Conservation (phyloP, 441 rosid species). For the Euphorbia celastroides region DNA sequence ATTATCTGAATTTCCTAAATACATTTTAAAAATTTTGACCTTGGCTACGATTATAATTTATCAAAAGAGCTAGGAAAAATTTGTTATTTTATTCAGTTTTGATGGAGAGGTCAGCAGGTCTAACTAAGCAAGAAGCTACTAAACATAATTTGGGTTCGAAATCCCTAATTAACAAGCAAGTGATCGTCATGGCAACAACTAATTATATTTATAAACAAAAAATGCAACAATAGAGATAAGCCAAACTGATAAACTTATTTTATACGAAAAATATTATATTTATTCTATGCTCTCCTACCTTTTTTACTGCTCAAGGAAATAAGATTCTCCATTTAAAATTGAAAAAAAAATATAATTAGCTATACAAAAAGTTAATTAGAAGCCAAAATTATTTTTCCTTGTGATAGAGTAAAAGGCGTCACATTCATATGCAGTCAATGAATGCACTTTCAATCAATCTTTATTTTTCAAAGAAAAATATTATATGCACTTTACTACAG, state of each 20-base stretch:
- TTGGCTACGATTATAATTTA: background rate
- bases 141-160: background rate
- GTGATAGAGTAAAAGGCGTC: background rate
- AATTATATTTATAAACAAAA: background rate
- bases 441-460: background rate
- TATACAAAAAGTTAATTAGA: background rate
- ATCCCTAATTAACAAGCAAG: background rate
- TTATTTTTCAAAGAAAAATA: background rate
- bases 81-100: too few species aligned
- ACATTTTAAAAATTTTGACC: slow-evolving; percentile 1
- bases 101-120: too few species aligned
- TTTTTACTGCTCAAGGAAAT: slow-evolving; percentile 14
- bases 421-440: background rate
- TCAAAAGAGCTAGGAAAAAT: too few species aligned
- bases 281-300: background rate
- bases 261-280: background rate
- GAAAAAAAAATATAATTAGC: background rate
- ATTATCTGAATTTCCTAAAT: background rate
- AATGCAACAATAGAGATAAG: slow-evolving; percentile 9
- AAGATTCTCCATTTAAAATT: background rate
- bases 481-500: background rate
- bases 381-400: background rate
- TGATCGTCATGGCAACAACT: slow-evolving; percentile 20
- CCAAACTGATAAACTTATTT: background rate
- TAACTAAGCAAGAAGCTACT: background rate